Conservation (phyloP, 75 land plant genomes). For the Adiantum capillusveneris region DNA sequence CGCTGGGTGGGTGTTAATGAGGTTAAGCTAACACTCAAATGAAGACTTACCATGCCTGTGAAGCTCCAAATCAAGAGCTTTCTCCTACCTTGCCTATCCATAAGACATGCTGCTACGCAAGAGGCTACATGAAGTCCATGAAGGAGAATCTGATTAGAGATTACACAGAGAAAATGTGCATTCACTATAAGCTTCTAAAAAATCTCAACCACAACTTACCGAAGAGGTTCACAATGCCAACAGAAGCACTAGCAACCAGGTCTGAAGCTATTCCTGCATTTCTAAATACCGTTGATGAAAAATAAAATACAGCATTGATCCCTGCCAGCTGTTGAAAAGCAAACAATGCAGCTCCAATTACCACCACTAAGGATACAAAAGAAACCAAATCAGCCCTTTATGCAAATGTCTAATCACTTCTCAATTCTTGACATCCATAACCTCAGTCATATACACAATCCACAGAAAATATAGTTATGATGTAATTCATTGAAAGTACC, state of each 20-base stretch:
- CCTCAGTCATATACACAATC: no score
- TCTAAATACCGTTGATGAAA: conserved; percentile 75
- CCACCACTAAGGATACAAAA: conserved; percentile 50
- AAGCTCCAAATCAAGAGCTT: conserved; percentile 71
- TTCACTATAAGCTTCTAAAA: no score
- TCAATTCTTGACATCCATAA: no score
- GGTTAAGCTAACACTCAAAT: no score
- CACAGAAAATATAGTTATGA: no score
- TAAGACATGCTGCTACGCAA: conserved; percentile 57
- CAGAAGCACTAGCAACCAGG: conserved; percentile 57
- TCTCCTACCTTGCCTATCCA: conserved; percentile 82
- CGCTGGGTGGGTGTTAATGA: no score
- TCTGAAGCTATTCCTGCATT: conserved; percentile 71
- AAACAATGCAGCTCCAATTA: conserved; percentile 73
- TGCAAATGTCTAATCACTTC: no score
- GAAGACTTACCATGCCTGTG: conserved; percentile 79
- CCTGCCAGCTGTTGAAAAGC: conserved; percentile 92
- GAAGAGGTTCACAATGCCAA: conserved; percentile 65
- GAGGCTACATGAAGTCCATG: conserved; percentile 54
- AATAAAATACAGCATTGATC: conserved; percentile 91
- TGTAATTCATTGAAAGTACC: no score
- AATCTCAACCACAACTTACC: no score
- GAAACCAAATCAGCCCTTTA: neutral
- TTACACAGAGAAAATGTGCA: no score
- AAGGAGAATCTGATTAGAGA: no score